These are phyloP conservation scores for Xylaria castorea DNA, from an alignment of 495 filamentous ascomycete genomes.

Conservation along the genomic window DNA sequence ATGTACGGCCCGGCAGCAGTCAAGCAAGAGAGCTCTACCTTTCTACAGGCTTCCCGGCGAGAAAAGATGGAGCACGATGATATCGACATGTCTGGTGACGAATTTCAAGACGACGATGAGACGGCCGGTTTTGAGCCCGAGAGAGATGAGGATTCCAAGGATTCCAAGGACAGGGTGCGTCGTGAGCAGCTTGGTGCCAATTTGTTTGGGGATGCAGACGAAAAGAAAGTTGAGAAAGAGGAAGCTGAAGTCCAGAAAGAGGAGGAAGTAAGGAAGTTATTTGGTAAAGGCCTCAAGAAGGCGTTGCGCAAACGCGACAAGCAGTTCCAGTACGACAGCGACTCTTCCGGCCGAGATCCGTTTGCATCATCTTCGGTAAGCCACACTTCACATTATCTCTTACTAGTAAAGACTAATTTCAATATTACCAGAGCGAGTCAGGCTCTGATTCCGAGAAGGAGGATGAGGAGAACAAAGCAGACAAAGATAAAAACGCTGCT, in stretches of 20 bases:
- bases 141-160: slow-evolving; percentile 83
- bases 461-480: slow-evolving; percentile 62
- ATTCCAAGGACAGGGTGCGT: slow-evolving; percentile 83
- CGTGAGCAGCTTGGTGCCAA: slow-evolving; percentile 88
- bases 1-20: slow-evolving; percentile 53
- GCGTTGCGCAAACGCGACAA: slow-evolving; percentile 82
- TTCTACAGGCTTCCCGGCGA: slow-evolving; percentile 53
- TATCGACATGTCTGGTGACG: slow-evolving; percentile 63
- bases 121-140: slow-evolving; percentile 78
- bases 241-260: slow-evolving; percentile 73
- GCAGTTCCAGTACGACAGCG: slow-evolving; percentile 81
- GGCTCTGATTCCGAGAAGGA: slow-evolving; percentile 52
- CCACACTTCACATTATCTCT: neutral
- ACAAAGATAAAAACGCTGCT: slow-evolving; percentile 56
- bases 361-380: slow-evolving; percentile 64
- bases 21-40: slow-evolving; percentile 61
- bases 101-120: slow-evolving; percentile 80
- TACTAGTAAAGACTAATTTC: slow-evolving; percentile 5
- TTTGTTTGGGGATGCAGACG: slow-evolving; percentile 81
- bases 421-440: slow-evolving; percentile 43
- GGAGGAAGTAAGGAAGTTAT: slow-evolving; percentile 67
- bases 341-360: slow-evolving; percentile 76
- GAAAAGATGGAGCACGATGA: slow-evolving; percentile 65
- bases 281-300: slow-evolving; percentile 79
- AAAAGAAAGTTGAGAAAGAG: slow-evolving; percentile 84